These are phyloP conservation scores for Penicillium sp. DNA, from an alignment of 2,329 filamentous ascomycete species.

Conservation along the genomic window DNA sequence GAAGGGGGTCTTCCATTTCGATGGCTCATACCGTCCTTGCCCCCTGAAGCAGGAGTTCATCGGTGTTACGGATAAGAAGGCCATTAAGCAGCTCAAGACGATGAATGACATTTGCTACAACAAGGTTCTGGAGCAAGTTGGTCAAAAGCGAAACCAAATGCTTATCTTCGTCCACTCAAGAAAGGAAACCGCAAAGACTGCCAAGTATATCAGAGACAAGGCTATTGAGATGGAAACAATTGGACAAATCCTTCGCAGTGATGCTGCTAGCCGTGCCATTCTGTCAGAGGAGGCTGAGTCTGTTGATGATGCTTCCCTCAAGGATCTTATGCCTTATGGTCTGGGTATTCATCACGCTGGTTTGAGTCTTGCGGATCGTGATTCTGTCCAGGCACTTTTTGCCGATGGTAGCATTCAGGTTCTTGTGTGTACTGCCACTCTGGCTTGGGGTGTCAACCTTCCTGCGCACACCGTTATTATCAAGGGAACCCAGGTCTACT, in stretches of 20 bases:
- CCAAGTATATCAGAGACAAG: constrained; percentile 93
- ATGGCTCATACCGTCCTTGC: constrained; percentile 89
- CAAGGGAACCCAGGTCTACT: constrained; percentile 97
- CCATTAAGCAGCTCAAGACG: constrained; percentile 97
- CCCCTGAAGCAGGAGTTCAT: constrained; percentile 96
- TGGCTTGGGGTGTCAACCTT: constrained; percentile 98
- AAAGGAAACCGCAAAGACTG: constrained; percentile 97
- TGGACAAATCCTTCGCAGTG: constrained; percentile 88
- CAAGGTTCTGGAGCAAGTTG: constrained; percentile 95
- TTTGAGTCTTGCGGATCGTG: constrained; percentile 93
- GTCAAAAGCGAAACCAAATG: constrained; percentile 93
- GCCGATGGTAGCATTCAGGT: constrained; percentile 89
- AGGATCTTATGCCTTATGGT: constrained; percentile 92
- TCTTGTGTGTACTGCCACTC: constrained; percentile 93
- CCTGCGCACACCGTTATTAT: constrained; percentile 98
- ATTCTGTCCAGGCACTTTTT: constrained; percentile 92
- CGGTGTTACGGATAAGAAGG: constrained; percentile 94
- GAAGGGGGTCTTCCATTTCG: constrained; percentile 93
- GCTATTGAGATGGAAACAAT: constrained; percentile 97
- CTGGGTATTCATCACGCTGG: constrained; percentile 98
- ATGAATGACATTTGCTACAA: constrained; percentile 99
- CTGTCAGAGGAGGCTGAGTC: constrained; percentile 80
- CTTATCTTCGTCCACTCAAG: constrained; percentile 97
- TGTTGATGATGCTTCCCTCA: constrained; percentile 82
- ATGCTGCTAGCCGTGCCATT: constrained; percentile 88